Conservation (phyloP, 805 yeast genomes). For the Komagataella kurtzmanii region DNA sequence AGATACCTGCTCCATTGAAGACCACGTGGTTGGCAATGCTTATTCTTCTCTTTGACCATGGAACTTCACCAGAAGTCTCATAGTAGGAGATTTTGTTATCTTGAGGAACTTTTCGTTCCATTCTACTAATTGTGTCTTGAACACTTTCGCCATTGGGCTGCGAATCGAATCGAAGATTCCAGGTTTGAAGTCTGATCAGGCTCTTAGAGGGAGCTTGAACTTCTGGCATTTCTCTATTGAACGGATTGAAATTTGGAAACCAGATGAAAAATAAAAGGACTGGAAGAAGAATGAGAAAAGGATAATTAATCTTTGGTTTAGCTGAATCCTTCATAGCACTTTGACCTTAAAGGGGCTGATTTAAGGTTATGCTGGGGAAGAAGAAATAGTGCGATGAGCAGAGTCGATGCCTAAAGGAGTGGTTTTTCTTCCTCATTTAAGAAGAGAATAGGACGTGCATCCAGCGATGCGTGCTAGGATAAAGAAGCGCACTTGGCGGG, state of each 20-base stretch:
- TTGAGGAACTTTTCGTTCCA: slow-evolving; percentile 11
- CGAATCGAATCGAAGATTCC: slow-evolving; percentile 17
- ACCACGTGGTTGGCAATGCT: slow-evolving; percentile 20
- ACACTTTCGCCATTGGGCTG: slow-evolving; percentile 10
- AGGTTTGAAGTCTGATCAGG: slow-evolving; percentile 10
- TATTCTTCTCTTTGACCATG: slow-evolving; percentile 22
- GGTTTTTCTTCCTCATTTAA: neutral
- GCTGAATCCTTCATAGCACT: neutral
- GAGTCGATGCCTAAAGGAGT: neutral
- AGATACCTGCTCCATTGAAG: slow-evolving; percentile 19
- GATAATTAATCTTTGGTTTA: neutral
- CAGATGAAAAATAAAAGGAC: neutral
- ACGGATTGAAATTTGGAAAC: neutral
- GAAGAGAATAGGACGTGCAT: neutral
- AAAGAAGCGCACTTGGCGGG: neutral
- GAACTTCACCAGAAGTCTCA: slow-evolving; percentile 13
- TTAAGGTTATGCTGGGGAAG: neutral
- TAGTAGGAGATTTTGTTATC: slow-evolving; percentile 12
- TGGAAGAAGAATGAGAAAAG: neutral
- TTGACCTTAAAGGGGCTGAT: neutral
- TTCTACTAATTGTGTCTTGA: slow-evolving; percentile 8
- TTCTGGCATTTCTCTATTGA: neutral
- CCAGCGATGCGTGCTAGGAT: neutral
- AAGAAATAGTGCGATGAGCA: neutral
- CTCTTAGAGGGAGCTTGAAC: neutral